A percentile compares a stretch with the other conserved stretches of the same genome.
Conservation (phyloP, 768 basidiomycete species). For the Hemileccinum rubropunctum region DNA sequence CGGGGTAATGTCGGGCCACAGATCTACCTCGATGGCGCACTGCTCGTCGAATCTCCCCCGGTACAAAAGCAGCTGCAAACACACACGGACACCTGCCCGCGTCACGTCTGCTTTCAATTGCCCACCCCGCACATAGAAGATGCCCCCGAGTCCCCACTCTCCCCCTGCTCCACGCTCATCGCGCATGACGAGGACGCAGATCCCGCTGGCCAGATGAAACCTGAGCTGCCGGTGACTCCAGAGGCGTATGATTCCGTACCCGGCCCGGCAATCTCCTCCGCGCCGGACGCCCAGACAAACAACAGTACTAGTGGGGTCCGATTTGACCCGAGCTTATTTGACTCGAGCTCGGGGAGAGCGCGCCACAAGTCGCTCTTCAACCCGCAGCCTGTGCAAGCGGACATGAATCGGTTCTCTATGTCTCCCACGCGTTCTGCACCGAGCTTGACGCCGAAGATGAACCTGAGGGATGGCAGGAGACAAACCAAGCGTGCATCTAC, state of each 20-base stretch:
- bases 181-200: neutral
- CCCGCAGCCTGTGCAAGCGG: conserved; percentile 7
- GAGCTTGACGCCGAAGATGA: neutral
- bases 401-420: conserved; percentile 18
- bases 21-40: neutral
- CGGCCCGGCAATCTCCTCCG: neutral
- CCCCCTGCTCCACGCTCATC: conserved; percentile 18
- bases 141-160: neutral
- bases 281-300: neutral
- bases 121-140: neutral
- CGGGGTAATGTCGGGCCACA: neutral
- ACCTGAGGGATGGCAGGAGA: neutral
- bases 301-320: no score
- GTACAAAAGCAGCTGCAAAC: no score
- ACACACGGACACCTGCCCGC: neutral
- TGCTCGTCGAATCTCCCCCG: neutral
- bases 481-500: conserved; percentile 4
- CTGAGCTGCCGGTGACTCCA: no score
- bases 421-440: conserved; percentile 1
- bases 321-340: neutral
- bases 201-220: no score
- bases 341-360: neutral
- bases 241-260: no score
- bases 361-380: conserved; percentile 13
- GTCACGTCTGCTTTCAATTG: conserved; percentile 10